Conservation (phyloP, 2,329 filamentous ascomycete species). For the Penicillium sp. region DNA sequence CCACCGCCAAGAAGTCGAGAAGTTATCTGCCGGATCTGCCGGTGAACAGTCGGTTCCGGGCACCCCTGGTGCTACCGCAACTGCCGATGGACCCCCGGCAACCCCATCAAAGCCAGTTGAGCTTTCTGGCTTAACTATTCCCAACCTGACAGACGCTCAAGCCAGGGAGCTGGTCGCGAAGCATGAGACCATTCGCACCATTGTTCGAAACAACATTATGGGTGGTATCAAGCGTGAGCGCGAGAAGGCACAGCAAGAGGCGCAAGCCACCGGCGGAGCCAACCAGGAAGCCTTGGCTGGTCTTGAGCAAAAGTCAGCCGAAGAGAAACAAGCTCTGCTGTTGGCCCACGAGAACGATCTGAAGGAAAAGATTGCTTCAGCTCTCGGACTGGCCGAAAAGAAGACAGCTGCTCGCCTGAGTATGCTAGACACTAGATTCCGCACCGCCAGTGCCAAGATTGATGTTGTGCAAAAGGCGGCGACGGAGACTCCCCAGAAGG, state of each 20-base stretch:
- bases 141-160: constrained; percentile 52
- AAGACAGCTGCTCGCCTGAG: constrained; percentile 74
- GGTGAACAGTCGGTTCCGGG: constrained; percentile 39
- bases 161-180: constrained; percentile 52
- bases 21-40: constrained; percentile 45
- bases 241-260: constrained; percentile 43
- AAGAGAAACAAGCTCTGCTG: constrained; percentile 43
- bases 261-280: constrained; percentile 25
- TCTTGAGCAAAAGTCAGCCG: constrained; percentile 41
- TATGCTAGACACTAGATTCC: constrained; percentile 72
- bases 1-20: constrained; percentile 53
- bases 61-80: constrained; percentile 20
- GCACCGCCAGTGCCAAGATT: constrained; percentile 68
- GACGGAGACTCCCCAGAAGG: constrained; percentile 78
- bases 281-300: constrained; percentile 40
- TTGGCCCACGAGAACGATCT: constrained; percentile 57
- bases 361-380: constrained; percentile 59
- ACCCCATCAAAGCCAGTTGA: constrained; percentile 35
- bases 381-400: constrained; percentile 72
- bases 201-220: constrained; percentile 61
- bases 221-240: constrained; percentile 43
- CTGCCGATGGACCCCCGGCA: constrained; percentile 26
- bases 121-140: constrained; percentile 20
- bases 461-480: constrained; percentile 78
- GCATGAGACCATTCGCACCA: constrained; percentile 51